A percentile compares a stretch with the other conserved stretches of the same genome.
Conservation (phyloP, 345 rosid genomes). For the Corchorus olitorius region DNA sequence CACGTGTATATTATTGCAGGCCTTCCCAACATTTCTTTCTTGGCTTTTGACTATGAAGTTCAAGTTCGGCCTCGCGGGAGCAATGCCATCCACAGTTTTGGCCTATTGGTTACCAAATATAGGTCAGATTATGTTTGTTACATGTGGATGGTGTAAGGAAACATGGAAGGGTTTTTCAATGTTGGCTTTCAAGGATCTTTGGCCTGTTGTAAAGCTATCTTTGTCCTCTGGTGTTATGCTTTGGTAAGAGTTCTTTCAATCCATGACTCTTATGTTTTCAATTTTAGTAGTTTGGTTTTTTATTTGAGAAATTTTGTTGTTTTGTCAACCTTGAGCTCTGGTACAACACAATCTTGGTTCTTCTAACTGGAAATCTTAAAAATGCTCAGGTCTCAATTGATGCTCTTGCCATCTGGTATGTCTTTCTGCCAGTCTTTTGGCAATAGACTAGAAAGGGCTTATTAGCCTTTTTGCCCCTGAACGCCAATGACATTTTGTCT, state of each 20-base stretch:
- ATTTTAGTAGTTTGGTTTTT: not conserved
- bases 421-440: not conserved
- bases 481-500: too few relatives aligned
- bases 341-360: conserved; percentile 77
- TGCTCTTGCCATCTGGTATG: conserved; percentile 84
- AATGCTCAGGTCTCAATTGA: conserved; percentile 74
- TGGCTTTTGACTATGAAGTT: conserved; percentile 63
- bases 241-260: conserved; percentile 43
- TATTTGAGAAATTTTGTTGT: conserved; percentile 5
- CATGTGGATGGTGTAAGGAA: conserved; percentile 62
- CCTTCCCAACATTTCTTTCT: too few relatives aligned
- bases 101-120: conserved; percentile 82
- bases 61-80: conserved; percentile 63
- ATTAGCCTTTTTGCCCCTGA: too few relatives aligned
- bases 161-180: conserved; percentile 73
- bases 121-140: conserved; percentile 61
- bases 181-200: conserved; percentile 64
- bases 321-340: conserved; percentile 73
- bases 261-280: not conserved
- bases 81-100: conserved; percentile 57
- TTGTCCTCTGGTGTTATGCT: conserved; percentile 77
- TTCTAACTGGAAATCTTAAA: conserved; percentile 64
- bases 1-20: too few relatives aligned
- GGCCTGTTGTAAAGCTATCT: conserved; percentile 70
- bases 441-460: too few relatives aligned